Evolutionary conservation across 495 filamentous ascomycete genomes (phyloP).

Genomic region (Astrothelium macrocarpum): DNA sequence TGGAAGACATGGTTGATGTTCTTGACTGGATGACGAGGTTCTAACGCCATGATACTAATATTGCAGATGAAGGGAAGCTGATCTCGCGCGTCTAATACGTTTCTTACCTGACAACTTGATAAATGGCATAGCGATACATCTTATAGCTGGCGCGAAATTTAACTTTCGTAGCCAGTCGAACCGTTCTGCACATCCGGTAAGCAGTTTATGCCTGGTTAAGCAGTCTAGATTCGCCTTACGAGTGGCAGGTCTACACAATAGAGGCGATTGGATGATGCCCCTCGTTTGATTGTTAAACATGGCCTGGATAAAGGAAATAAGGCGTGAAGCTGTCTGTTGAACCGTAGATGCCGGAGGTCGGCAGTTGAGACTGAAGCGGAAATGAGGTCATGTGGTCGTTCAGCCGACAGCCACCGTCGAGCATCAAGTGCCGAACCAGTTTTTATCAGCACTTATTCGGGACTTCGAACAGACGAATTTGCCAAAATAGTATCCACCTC

Average conservation of each 20-base stretch:
- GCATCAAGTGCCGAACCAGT: not conserved
- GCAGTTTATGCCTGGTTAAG: too few relatives aligned
- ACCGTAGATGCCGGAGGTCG: not conserved
- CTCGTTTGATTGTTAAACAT: not conserved
- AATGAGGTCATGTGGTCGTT: constrained; percentile 3
- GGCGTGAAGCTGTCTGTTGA: too few relatives aligned
- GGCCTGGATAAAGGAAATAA: too few relatives aligned
- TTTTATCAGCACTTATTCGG: not conserved
- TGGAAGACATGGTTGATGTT: not conserved
- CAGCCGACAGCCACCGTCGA: not conserved
- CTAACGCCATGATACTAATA: not conserved
- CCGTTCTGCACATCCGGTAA: too few relatives aligned
- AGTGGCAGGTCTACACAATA: not conserved
- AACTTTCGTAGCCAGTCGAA: too few relatives aligned
- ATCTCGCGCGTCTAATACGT: not conserved
- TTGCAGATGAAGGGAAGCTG: not conserved
- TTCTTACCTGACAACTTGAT: not conserved
- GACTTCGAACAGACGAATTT: too few relatives aligned
- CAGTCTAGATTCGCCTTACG: not conserved
- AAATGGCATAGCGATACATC: too few relatives aligned
- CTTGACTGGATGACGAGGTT: not conserved
- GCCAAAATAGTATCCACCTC: too few relatives aligned
- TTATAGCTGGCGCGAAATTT: too few relatives aligned
- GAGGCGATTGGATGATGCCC: not conserved
- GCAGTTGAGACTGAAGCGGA: not conserved